A percentile compares a stretch with the other conserved stretches of the same genome.
Conservation (phyloP, 1,284 basidiomycete species). For the Xerocomus nothofagi region DNA sequence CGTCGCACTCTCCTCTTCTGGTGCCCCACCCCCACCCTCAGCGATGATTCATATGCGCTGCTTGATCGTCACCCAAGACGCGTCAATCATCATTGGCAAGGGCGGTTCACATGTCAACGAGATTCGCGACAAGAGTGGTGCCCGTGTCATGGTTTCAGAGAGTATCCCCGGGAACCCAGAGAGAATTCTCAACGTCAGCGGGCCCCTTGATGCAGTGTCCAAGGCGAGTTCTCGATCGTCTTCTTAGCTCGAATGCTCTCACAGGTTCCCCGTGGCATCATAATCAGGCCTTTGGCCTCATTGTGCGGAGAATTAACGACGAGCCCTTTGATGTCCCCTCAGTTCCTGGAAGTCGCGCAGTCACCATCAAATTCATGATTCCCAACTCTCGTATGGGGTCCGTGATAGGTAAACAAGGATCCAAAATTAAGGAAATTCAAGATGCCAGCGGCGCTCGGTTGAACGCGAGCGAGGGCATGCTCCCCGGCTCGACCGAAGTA, state of each 20-base stretch:
- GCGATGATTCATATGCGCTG: slow-evolving; percentile 91
- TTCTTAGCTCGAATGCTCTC: slow-evolving; percentile 8
- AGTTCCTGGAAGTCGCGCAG: slow-evolving; percentile 94
- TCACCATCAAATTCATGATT: slow-evolving; percentile 99
- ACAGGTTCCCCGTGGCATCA: slow-evolving; percentile 8
- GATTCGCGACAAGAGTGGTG: slow-evolving; percentile 96
- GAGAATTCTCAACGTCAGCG: slow-evolving; percentile 95
- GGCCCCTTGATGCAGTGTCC: slow-evolving; percentile 96
- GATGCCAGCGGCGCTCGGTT: slow-evolving; percentile 96
- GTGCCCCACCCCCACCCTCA: slow-evolving; percentile 48
- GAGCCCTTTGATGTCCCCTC: slow-evolving; percentile 98
- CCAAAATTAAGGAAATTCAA: slow-evolving; percentile 99
- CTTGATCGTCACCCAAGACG: slow-evolving; percentile 98
- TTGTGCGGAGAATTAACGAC: slow-evolving; percentile 98
- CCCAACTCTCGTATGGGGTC: slow-evolving; percentile 99
- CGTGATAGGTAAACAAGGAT: slow-evolving; percentile 96
- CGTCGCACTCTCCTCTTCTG: slow-evolving; percentile 49
- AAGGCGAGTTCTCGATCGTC: slow-evolving; percentile 62
- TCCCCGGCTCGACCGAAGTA: slow-evolving; percentile 98
- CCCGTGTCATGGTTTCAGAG: slow-evolving; percentile 93
- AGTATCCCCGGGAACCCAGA: slow-evolving; percentile 98
- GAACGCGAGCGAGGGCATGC: slow-evolving; percentile 97
- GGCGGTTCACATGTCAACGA: slow-evolving; percentile 97
- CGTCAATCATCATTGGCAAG: slow-evolving; percentile 98
- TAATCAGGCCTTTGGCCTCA: slow-evolving; percentile 91